Percentiles rank a stretch among this genome's conserved stretches.
Evolutionary conservation across 208 protist genomes (phyloP).

Genomic region (Leishmania aethiopica): DNA sequence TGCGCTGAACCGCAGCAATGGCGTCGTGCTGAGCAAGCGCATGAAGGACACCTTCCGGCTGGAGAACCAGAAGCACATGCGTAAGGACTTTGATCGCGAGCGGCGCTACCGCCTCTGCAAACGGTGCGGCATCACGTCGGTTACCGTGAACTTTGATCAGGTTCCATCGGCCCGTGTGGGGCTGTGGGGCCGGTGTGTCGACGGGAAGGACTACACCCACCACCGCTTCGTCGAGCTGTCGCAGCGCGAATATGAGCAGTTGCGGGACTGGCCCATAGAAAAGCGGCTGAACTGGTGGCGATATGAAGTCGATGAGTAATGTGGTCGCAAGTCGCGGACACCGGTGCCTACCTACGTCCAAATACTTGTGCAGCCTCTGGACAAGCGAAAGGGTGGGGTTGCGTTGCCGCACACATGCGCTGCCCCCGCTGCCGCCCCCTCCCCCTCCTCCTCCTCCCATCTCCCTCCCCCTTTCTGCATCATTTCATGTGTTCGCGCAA

Average conservation of each 20-base stretch:
- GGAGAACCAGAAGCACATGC: slow-evolving; percentile 86
- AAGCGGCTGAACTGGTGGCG: slow-evolving; percentile 85
- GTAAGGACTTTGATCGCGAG: slow-evolving; percentile 63
- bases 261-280: slow-evolving; percentile 74
- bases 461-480: neutral
- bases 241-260: slow-evolving; percentile 70
- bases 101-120: slow-evolving; percentile 85
- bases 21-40: slow-evolving; percentile 56
- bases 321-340: too few species aligned
- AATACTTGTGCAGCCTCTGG: neutral
- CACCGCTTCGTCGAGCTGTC: slow-evolving; percentile 76
- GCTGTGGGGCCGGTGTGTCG: slow-evolving; percentile 79
- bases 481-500: neutral
- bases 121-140: slow-evolving; percentile 82
- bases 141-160: slow-evolving; percentile 86
- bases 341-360: neutral
- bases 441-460: too few species aligned
- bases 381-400: neutral
- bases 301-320: slow-evolving; percentile 44
- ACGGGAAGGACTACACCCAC: slow-evolving; percentile 89
- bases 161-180: slow-evolving; percentile 85
- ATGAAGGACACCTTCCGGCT: slow-evolving; percentile 83
- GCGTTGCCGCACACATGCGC: neutral
- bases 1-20: slow-evolving; percentile 50
- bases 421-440: too few species aligned